Percentiles rank a stretch among this genome's conserved stretches.
Conservation (phyloP, 2,329 filamentous ascomycete species). For the Trichophyton equinum region DNA sequence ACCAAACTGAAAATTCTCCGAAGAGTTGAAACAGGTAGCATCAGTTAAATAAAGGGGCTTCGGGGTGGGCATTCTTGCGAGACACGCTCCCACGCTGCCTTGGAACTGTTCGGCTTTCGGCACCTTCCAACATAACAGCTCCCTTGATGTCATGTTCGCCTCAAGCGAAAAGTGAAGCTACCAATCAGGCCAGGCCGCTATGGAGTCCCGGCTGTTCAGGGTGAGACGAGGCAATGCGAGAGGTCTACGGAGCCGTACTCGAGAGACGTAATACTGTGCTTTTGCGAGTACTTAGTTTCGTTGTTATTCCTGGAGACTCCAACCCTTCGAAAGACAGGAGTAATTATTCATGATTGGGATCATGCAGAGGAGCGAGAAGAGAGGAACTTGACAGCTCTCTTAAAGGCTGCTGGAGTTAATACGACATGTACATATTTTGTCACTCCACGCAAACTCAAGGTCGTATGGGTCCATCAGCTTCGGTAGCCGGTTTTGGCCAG, state of each 20-base stretch:
- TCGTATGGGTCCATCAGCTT: slow-evolving; percentile 21
- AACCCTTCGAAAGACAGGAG: too few species aligned
- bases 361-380: too few species aligned
- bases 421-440: slow-evolving; percentile 13
- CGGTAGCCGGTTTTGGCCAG: slow-evolving; percentile 23
- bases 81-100: background rate
- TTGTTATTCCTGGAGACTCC: background rate
- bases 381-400: background rate
- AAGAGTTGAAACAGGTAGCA: background rate
- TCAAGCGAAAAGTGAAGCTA: background rate
- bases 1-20: background rate
- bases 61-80: background rate
- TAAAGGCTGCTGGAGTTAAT: background rate
- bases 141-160: background rate
- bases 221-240: background rate
- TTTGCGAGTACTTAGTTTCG: background rate
- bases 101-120: background rate
- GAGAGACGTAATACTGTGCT: background rate
- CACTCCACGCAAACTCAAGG: slow-evolving; percentile 22
- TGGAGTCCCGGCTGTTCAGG: too few species aligned
- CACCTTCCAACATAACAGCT: background rate
- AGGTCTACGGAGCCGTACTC: background rate
- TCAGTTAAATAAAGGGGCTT: background rate
- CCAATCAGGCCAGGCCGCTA: background rate
- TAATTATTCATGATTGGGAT: too few species aligned